Base-by-base conservation (phyloP, 78 protist species). In the Protostelium mycophagum region DNA sequence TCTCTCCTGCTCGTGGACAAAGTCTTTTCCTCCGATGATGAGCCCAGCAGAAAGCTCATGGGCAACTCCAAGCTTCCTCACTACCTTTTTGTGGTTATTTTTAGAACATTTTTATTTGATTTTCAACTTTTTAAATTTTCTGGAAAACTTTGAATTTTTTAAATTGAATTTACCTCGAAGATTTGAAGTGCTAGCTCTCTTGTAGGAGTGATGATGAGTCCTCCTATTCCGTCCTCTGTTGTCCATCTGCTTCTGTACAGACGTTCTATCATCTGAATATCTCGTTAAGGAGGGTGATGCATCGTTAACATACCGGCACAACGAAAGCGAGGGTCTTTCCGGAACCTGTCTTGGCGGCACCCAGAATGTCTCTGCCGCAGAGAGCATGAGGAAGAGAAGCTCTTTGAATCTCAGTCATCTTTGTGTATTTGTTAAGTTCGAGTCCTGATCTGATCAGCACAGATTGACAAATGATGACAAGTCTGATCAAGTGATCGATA, bases 261-360 rank as follows among this genome's bases (percentile, higher is more conserved):
- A 35, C 0, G 0, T 91, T 99, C 99, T 1, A 99, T 63, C 36
- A 96, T 87, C 90, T 87, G 37, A 29, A 39, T 38, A 86, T 38
- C 85, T 1, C 89, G 0, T 1, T 87, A 83, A n/a, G n/a, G 36
- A 0, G 34, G 63, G 25, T 25, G 28, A 35, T 37, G 39, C 36
- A 0, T 25, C 35, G 16, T 1, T 0, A n/a, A 38, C 93, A 36
- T 83, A 89, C 90, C 34, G 99, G 99, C 0, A 97, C 38, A 37
- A 97, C 86, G 83, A 97, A 98, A 5, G 99, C 96, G 29, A 98
- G 95, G 34, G 99, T 98, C 90, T 98, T 98, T 83, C 99, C 99
- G 0, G 97, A 93, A 63, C 99, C 99, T 0, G 99, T 98, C 90
- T 91, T 93, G 0, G 99, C 99, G 9, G 99, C 98, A 29, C 98